Evolutionary conservation across 345 rosid species (phyloP).

Genomic region (Hibiscus mutabilis): DNA sequence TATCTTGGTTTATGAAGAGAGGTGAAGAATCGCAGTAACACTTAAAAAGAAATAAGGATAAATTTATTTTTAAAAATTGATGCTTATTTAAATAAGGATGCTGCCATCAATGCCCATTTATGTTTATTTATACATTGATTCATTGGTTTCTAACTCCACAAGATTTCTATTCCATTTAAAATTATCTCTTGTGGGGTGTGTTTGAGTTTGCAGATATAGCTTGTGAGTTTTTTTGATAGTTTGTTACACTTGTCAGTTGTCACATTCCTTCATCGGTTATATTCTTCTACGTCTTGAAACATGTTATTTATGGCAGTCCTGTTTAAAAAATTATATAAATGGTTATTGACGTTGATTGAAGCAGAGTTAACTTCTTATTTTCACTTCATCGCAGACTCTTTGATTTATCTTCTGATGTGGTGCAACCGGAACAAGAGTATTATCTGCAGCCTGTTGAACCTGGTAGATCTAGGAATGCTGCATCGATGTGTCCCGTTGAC

Average conservation of each 20-base stretch:
- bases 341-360: neutral
- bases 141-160: neutral
- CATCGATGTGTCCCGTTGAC: slow-evolving; percentile 75
- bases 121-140: neutral
- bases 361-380: neutral
- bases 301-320: neutral
- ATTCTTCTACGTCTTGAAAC: neutral
- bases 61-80: neutral
- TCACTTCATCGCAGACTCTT: slow-evolving; percentile 52
- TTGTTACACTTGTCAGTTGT: neutral
- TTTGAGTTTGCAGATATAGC: neutral
- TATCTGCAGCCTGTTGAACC: slow-evolving; percentile 89
- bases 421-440: slow-evolving; percentile 92
- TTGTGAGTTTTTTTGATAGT: neutral
- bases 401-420: slow-evolving; percentile 61
- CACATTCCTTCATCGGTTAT: neutral
- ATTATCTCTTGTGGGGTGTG: neutral
- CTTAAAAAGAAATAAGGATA: neutral
- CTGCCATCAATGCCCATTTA: neutral
- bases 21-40: neutral
- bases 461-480: slow-evolving; percentile 68
- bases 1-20: neutral
- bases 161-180: neutral
- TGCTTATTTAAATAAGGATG: neutral
- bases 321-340: neutral